Base-by-base conservation (phyloP, 2,329 filamentous ascomycete species). In the Dryadomyces quercivorus region DNA sequence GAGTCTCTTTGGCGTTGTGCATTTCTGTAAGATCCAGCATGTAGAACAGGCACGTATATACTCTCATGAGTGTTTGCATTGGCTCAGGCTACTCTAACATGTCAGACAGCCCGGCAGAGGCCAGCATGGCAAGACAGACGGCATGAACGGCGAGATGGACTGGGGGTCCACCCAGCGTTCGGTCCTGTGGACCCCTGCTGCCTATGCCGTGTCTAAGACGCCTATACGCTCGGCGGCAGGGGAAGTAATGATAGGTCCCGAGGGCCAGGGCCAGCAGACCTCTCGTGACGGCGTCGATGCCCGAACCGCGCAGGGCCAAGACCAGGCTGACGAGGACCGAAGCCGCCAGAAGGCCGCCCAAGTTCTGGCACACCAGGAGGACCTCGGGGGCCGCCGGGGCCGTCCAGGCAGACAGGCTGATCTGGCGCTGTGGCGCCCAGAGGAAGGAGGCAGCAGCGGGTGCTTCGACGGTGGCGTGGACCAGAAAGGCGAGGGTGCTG, bases 241-340 rank as follows among this genome's bases (percentile, higher is more conserved):
- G 76, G 65, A 72, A 78, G 1, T 71, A 44, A 55, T 79, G 76
- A 63, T 76, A 78, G 21, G 70, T 69, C 0, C 70, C 73, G 56
- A 78, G 64, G 1, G 72, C 68, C 1, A 67, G 58, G 0, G 71
- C 69, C 1, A 73, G 59, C 20, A 68, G 58, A 8, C 67, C 64
- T 4, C 63, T 62, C 0, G 66, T 64, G 31, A 18, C 16, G 1
- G 15, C 43, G 31, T 54, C 43, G 21, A 31, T 18, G 43, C 12
- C 21, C 38, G 13, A 8, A 34, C 43, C 56, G 4, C 66, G 63
- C 5, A 61, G 50, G 10, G 68, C 57, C 44, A 75, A 63, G 15
- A 65, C 56, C 3, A 74, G 59, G 47, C 71, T 72, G 26, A 75
- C 59, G n/a, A 76, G 58, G 48, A 72, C 73, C 20, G 70, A 72